phyloP scores from a whole-genome alignment of 2,329 filamentous ascomycete species.

The Trichoderma harzianum region DNA sequence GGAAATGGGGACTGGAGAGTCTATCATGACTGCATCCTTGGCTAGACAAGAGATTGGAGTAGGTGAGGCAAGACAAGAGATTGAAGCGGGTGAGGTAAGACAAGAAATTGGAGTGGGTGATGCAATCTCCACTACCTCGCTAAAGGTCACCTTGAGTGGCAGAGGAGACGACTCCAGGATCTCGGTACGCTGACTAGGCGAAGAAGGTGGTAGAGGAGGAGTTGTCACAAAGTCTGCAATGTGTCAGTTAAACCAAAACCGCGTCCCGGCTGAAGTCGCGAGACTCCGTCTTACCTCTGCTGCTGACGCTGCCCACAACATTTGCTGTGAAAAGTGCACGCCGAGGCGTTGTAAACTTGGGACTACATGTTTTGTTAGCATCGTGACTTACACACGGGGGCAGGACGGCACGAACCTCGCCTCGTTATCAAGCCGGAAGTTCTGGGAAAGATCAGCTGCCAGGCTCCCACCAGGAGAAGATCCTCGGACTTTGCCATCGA shows the following conservation, averaged over 20 bases:
- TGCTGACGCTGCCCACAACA: slow-evolving; percentile 35
- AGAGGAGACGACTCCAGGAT: slow-evolving; percentile 92
- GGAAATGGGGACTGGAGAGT: slow-evolving; percentile 52
- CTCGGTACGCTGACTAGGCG: slow-evolving; percentile 68
- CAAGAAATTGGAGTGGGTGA: slow-evolving; percentile 66
- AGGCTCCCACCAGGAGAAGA: slow-evolving; percentile 90
- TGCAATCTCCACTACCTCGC: slow-evolving; percentile 61
- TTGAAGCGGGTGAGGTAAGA: slow-evolving; percentile 65
- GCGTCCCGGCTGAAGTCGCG: slow-evolving; percentile 15
- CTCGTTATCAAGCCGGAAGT: slow-evolving; percentile 85
- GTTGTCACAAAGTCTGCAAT: slow-evolving; percentile 70
- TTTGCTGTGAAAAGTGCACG: slow-evolving; percentile 41
- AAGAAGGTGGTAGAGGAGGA: slow-evolving; percentile 78
- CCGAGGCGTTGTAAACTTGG: slow-evolving; percentile 41
- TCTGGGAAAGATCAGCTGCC: slow-evolving; percentile 91
- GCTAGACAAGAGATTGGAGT: slow-evolving; percentile 56
- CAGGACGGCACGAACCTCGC: slow-evolving; percentile 62
- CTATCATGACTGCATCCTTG: slow-evolving; percentile 51
- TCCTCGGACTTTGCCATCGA: slow-evolving; percentile 73
- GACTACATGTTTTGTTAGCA: slow-evolving; percentile 27
- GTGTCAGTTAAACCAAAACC: slow-evolving; percentile 16
- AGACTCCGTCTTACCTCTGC: slow-evolving; percentile 30
- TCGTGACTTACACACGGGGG: not conserved
- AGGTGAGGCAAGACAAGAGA: slow-evolving; percentile 62
- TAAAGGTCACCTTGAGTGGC: slow-evolving; percentile 76